These are phyloP conservation scores for Buxus sempervirens DNA, from an alignment of 164 flowering plant genomes.

Conservation along the genomic window DNA sequence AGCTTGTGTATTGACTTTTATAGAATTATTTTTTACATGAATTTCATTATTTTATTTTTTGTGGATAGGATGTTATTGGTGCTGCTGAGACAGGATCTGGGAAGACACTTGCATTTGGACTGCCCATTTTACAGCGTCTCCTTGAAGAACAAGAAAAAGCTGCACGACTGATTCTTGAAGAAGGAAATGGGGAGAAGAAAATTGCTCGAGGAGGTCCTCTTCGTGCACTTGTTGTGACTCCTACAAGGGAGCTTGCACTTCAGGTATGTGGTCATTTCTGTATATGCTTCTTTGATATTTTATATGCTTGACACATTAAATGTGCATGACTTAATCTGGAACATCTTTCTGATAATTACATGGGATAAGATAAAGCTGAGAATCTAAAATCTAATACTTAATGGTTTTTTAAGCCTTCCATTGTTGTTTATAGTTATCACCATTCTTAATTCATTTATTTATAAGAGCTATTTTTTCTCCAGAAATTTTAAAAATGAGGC, in stretches of 20 bases:
- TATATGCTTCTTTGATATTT: background rate
- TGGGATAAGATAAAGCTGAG: too few species aligned
- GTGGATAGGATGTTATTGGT: slow-evolving; percentile 81
- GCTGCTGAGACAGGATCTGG: slow-evolving; percentile 99
- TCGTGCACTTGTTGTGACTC: slow-evolving; percentile 85
- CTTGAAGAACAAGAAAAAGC: slow-evolving; percentile 78
- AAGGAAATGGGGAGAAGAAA: slow-evolving; percentile 38
- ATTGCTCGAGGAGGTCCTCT: slow-evolving; percentile 43
- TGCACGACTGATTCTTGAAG: slow-evolving; percentile 31
- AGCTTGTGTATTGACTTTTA: background rate
- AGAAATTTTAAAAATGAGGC: too few species aligned
- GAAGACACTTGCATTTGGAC: slow-evolving; percentile 94
- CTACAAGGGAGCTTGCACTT: slow-evolving; percentile 94
- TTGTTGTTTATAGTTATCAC: too few species aligned
- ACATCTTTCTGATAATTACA: too few species aligned
- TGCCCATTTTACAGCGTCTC: slow-evolving; percentile 89
- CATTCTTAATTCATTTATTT: too few species aligned
- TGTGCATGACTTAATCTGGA: too few species aligned
- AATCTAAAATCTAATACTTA: too few species aligned
- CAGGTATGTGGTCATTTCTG: slow-evolving; percentile 48
- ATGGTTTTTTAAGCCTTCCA: too few species aligned
- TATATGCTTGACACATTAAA: too few species aligned
- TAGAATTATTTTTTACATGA: background rate
- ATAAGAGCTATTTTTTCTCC: too few species aligned
- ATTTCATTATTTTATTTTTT: slow-evolving; percentile 2